Conservation (phyloP, 345 rosid genomes). For the Conringia planisiliqua region DNA sequence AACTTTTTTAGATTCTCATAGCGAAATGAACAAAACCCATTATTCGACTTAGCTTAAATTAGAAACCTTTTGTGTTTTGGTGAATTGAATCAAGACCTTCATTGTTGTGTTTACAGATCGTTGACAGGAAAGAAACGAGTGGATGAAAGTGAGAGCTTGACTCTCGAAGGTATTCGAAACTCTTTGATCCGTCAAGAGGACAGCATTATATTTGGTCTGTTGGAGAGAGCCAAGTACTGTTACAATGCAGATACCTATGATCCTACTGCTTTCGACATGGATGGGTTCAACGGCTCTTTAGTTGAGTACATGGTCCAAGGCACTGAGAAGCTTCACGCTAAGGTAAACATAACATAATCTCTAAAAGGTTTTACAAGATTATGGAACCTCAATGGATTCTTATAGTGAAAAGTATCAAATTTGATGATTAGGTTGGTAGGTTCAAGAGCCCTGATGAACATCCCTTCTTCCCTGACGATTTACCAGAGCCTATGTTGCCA, state of each 20-base stretch:
- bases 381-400: neutral
- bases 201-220: constrained; percentile 74
- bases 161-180: constrained; percentile 66
- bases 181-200: constrained; percentile 90
- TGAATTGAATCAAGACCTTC: neutral
- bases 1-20: neutral
- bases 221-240: constrained; percentile 84
- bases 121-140: constrained; percentile 46
- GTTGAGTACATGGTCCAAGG: constrained; percentile 78
- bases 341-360: constrained; percentile 39
- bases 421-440: constrained; percentile 63
- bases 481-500: constrained; percentile 73
- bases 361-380: neutral
- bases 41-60: neutral
- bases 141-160: constrained; percentile 71
- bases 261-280: constrained; percentile 63
- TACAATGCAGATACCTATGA: constrained; percentile 85
- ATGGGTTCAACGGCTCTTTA: constrained; percentile 78
- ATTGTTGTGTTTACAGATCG: constrained; percentile 39
- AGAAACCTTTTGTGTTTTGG: neutral
- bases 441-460: constrained; percentile 91
- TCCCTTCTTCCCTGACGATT: constrained; percentile 71
- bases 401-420: neutral
- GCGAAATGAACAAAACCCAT: neutral
- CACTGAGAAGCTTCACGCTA: constrained; percentile 84